Base-by-base conservation (phyloP, 2,329 filamentous ascomycete species). In the Penicillium frequentans region DNA sequence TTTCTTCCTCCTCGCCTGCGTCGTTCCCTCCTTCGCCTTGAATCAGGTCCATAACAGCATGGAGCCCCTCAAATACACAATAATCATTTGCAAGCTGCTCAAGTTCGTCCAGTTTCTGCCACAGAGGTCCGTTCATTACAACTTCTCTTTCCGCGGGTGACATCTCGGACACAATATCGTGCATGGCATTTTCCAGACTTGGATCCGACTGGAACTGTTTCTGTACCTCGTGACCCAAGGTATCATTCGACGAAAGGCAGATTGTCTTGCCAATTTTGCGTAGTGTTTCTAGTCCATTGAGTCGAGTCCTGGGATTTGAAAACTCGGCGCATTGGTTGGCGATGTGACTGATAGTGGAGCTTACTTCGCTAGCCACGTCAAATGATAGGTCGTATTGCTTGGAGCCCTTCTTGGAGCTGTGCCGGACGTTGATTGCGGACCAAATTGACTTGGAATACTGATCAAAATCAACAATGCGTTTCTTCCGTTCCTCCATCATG, bases 221-320 rank as follows among this genome's bases (percentile, higher is more conserved):
- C 23, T 54, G 60, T 24, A 66, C 57, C 39, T 67, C 62, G 26
- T 48, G 52, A 3, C 47, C 55, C 19, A 66, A 3, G 4, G 42
- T 35, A 53, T 60, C 49, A 9, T 21, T 27, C 4, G 13, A 5
- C 24, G 53, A 60, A 10, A 63, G 49, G 3, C 37, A 33, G 50
- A 63, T 63, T 2, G 48, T 62, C 57, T 64, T 63, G 13, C 57
- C 64, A 21, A 64, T 64, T 45, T 65, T 64, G 27, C 59, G 55
- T 2, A 64, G 53, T 3, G 55, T 54, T 2, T 57, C 59, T 13
- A 67, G 51, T 3, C 60, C 64, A 55, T 66, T 64, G 8, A 31
- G 31, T 3, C 58, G 60, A 11, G 62, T 64, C 42, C 48, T 31
- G 0, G 55, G 35, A 31, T 27, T 61, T 9, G 47, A 8, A 8